These are phyloP conservation scores for Mentha longifolia DNA, from an alignment of 257 asterid genomes.

Conservation along the genomic window DNA sequence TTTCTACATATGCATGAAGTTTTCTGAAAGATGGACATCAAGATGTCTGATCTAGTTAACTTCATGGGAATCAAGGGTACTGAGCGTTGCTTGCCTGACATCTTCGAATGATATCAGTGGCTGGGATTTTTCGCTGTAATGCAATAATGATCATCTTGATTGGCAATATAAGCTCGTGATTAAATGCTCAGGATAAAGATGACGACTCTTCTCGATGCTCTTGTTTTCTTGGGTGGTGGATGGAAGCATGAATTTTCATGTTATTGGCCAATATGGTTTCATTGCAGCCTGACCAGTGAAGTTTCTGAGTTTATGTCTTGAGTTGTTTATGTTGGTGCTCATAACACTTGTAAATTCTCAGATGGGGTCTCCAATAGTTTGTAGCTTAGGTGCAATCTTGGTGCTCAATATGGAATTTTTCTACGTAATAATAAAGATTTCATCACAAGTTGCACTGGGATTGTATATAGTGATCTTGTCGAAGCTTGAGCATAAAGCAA, in stretches of 20 bases:
- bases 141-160: neutral
- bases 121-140: constrained; percentile 16
- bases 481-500: constrained; percentile 22
- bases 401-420: constrained; percentile 27
- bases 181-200: constrained; percentile 9
- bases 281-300: constrained; percentile 6
- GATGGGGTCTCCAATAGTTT: constrained; percentile 26
- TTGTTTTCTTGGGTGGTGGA: constrained; percentile 10
- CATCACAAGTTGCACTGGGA: constrained; percentile 22
- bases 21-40: constrained; percentile 20
- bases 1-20: constrained; percentile 5
- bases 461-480: constrained; percentile 16
- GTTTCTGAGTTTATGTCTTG: constrained; percentile 18
- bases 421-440: constrained; percentile 28
- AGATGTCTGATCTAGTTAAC: constrained; percentile 9
- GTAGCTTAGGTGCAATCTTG: constrained; percentile 33
- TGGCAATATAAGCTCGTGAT: constrained; percentile 16
- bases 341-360: constrained; percentile 36
- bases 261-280: constrained; percentile 20
- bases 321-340: constrained; percentile 26
- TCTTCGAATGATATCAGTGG: constrained; percentile 25
- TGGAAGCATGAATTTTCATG: constrained; percentile 8
- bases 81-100: constrained; percentile 22
- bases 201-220: constrained; percentile 15
- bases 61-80: constrained; percentile 3